Evolutionary conservation across 352 stramenopile genomes (phyloP).

Genomic region (Plasmopara muralis): DNA sequence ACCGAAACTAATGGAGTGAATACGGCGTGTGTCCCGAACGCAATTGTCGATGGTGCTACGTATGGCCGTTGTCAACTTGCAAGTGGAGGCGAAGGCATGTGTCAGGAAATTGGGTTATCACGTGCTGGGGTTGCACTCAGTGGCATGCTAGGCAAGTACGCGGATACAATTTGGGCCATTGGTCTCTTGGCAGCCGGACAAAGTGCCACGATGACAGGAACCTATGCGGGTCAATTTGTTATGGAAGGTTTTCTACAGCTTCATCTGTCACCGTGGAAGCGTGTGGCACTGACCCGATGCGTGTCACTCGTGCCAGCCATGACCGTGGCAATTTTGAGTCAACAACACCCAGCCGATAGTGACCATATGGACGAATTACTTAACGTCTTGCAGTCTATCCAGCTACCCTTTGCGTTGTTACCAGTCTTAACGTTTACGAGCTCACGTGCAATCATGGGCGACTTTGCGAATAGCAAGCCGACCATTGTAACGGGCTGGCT

Average conservation of each 20-base stretch:
- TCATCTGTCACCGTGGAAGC: constrained; percentile 78
- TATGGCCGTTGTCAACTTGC: constrained; percentile 53
- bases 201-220: constrained; percentile 94
- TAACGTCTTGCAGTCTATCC: constrained; percentile 90
- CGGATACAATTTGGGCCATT: constrained; percentile 90
- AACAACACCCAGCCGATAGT: constrained; percentile 70
- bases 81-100: constrained; percentile 58
- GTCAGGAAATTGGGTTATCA: constrained; percentile 85
- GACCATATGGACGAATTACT: constrained; percentile 88
- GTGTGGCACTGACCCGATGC: constrained; percentile 79
- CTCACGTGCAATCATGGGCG: constrained; percentile 71
- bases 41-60: constrained; percentile 33
- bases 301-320: constrained; percentile 89
- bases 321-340: constrained; percentile 78
- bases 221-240: constrained; percentile 95
- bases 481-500: constrained; percentile 50
- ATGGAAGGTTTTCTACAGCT: constrained; percentile 97
- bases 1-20: constrained; percentile 49
- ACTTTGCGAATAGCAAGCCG: constrained; percentile 48
- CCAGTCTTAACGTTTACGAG: constrained; percentile 86
- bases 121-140: constrained; percentile 75
- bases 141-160: constrained; percentile 75
- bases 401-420: constrained; percentile 88
- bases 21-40: constrained; percentile 62
- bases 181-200: constrained; percentile 92